Conservation (phyloP, 176 grass and related monocot genomes). For the Guadua angustifolia region DNA sequence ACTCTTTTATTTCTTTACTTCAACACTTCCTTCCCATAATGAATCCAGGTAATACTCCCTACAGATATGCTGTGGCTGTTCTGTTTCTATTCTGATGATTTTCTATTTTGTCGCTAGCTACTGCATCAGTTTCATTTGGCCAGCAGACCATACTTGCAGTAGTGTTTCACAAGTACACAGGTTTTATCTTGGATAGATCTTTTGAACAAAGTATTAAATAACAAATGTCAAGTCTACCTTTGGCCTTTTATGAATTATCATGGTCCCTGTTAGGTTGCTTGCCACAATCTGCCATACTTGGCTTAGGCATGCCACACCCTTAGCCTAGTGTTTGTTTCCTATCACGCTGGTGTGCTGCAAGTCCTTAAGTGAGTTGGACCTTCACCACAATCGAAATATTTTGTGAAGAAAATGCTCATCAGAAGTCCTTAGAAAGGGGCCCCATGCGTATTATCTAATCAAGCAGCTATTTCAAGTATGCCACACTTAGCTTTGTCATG, state of each 20-base stretch:
- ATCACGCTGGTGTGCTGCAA: background rate
- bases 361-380: background rate
- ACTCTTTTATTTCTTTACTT: constrained; percentile 86
- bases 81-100: background rate
- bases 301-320: background rate
- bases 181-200: background rate
- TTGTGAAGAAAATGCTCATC: background rate
- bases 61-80: background rate
- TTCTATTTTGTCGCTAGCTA: background rate
- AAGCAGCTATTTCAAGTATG: constrained; percentile 11
- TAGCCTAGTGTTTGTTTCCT: constrained; percentile 16
- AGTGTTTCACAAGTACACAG: background rate
- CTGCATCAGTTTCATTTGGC: background rate
- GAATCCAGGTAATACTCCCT: constrained; percentile 73
- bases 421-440: background rate
- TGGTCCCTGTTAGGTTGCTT: background rate
- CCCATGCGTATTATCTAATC: background rate
- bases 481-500: background rate
- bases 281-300: background rate
- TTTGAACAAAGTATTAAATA: background rate
- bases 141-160: background rate
- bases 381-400: background rate
- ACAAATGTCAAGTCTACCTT: constrained; percentile 1
- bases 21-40: constrained; percentile 94
- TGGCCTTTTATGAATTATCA: background rate